Percentiles rank a stretch among this genome's conserved stretches.
Conservation (phyloP, 1,284 basidiomycete genomes). For the Moesziomyces sp. region DNA sequence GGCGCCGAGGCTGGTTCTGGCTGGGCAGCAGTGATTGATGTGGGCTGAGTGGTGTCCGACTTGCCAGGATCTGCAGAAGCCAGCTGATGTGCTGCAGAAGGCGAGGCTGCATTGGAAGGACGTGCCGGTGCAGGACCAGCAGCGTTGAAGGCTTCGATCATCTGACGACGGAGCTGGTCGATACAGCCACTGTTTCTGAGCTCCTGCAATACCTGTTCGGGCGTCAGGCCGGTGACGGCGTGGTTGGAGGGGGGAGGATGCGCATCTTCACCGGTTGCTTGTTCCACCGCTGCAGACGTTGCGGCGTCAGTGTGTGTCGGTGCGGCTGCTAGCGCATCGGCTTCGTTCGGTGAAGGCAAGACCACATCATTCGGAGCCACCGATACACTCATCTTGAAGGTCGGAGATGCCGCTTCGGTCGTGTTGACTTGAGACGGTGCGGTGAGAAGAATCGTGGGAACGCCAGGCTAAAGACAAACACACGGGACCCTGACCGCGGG, state of each 20-base stretch:
- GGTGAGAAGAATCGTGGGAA: neutral
- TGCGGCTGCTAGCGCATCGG: neutral
- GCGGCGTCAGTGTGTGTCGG: neutral
- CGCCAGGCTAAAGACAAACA: constrained; percentile 10
- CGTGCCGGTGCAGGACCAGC: neutral
- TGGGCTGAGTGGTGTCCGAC: neutral
- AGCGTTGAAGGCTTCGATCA: constrained; percentile 27
- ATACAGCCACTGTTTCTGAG: constrained; percentile 33
- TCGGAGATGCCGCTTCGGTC: neutral
- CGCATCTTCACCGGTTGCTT: too few relatives aligned
- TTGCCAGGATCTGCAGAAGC: neutral
- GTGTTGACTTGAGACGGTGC: too few relatives aligned
- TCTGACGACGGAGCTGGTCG: constrained; percentile 29
- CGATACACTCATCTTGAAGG: constrained; percentile 7
- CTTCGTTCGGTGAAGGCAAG: neutral
- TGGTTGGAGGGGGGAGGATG: neutral
- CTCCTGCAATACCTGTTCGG: constrained; percentile 34
- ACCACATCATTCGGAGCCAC: neutral
- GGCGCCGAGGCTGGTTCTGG: neutral
- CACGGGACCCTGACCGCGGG: neutral
- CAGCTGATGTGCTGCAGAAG: neutral
- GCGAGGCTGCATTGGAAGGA: neutral
- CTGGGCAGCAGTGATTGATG: neutral
- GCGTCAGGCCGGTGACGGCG: constrained; percentile 20
- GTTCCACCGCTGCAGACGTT: too few relatives aligned